These are phyloP conservation scores for Eremothecium sinecaudum DNA, from an alignment of 1,139 yeast genomes.

Conservation along the genomic window DNA sequence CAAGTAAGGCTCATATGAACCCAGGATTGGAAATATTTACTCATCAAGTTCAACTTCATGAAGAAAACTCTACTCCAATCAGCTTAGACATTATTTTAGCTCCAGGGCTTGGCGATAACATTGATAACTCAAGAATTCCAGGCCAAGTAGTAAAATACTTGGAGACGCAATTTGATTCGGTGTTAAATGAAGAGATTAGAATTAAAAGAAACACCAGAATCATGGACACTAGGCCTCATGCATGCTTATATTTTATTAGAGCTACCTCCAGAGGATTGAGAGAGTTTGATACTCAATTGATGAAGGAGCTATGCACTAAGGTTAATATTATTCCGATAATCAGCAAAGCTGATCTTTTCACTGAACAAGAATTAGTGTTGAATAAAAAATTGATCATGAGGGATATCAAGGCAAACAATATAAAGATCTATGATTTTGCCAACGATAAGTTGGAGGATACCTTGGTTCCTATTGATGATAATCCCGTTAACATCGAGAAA, in stretches of 20 bases:
- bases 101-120: constrained; percentile 40
- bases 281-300: constrained; percentile 39
- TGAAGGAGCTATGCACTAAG: constrained; percentile 41
- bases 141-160: constrained; percentile 42
- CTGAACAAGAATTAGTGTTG: constrained; percentile 37
- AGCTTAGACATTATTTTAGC: constrained; percentile 35
- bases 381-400: constrained; percentile 39
- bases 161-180: constrained; percentile 46
- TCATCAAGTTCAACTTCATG: constrained; percentile 29
- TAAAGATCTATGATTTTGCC: constrained; percentile 44
- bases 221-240: constrained; percentile 55
- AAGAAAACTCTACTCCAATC: constrained; percentile 36
- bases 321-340: constrained; percentile 52
- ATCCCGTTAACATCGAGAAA: constrained; percentile 14
- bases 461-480: constrained; percentile 24
- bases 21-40: constrained; percentile 24
- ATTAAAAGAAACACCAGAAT: constrained; percentile 47
- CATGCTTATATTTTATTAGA: constrained; percentile 49
- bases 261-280: constrained; percentile 48
- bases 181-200: constrained; percentile 51
- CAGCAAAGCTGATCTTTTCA: constrained; percentile 49
- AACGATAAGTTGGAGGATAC: constrained; percentile 31
- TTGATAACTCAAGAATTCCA: constrained; percentile 30
- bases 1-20: constrained; percentile 20
- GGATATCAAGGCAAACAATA: constrained; percentile 37